Evolutionary conservation across 306 rosid genomes (phyloP), one percentile per base, ranked within the genome.

Genomic region (Pachyrhizus erosus): DNA sequence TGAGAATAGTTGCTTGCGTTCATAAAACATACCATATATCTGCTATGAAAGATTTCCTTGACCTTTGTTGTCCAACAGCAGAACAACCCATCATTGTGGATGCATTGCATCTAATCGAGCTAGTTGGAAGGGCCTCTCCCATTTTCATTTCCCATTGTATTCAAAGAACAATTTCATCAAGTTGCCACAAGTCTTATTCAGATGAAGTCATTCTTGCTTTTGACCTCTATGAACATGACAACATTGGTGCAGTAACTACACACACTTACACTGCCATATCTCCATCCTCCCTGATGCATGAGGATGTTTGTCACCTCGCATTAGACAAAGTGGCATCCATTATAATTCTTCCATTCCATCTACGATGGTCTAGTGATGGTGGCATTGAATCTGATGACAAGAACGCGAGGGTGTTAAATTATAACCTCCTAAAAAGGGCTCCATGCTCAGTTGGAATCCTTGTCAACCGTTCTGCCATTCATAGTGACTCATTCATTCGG

Each of bases 371-470:
- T 13, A 12, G 12, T 20, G 89, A 82, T 20, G 92, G 90, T 7
- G 33, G 26, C 9, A 3, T 91, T 0, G 91, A 87, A 60, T 89
- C 84, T 2, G 89, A 87, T 23, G 91, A 89, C 86, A 82, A 70
- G 52, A 73, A 78, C 58, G 66, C 80, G 2, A 87, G 89, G 86
- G 20, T 77, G 26, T 39, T 85, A 34, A 90, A 90, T 42, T 70
- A 73, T 40, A 84, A 14, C 66, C 82, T 86, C 39, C 60, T 90
- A 9, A 86, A 87, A 55, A 74, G 64, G 40, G 86, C 92, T 71
- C 94, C 94, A 5, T 88, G 94, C 65, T 85, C 94, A 0, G 55
- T 90, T 4, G 94, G 89, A 60, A 88, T 90, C 68, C 88, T 90
- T 1, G 86, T 90, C 1, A 70, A 62, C 11, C 83, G 87, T 3